Base-by-base conservation (phyloP, 2,329 filamentous ascomycete species). In the Paramyrothecium roridum region DNA sequence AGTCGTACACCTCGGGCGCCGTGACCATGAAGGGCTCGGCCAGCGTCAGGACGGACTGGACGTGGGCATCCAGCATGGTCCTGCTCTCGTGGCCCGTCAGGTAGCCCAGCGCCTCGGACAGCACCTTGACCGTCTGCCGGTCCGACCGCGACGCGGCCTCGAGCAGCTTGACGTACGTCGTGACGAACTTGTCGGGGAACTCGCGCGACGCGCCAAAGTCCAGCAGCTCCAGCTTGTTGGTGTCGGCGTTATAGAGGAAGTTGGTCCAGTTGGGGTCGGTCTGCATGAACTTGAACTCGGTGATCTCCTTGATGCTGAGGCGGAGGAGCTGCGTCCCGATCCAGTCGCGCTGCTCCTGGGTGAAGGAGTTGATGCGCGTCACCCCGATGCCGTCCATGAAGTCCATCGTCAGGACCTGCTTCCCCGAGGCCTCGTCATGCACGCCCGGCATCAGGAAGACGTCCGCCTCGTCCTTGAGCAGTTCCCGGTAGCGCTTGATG, bases 211-310 rank as follows among this genome's bases (percentile, higher is more conserved):
- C 95, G 56, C 95, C 95, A 72, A 99, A 99, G 73, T 99, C 96
- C 52, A 99, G 86, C 1, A 99, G 83, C 72, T 96, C 93, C 16
- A 99, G 86, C 67, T 86, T 89, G 64, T 85, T 77, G 3, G 81
- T 85, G 20, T 77, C 64, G 1, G 85, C 77, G 65, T 98, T 95
- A 79, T 91, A 99, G 20, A 98, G 80, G 72, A 99, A 99, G 73
- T 99, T 99, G 34, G 93, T 98, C 95, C 95, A 99, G 78, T 99
- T 99, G 45, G 95, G 95, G 69, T 99, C 95, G 6, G 95, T 99
- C 76, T 99, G 95, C 95, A 99, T 99, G 77, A 96, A 98, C 57
- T 82, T 87, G 83, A 97, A 98, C 73, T 96, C 91, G 60, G 88
- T 88, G 63, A 98, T 93, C 75, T 98, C 95, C 56, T 93, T 88